Evolutionary conservation across 768 basidiomycete genomes (phyloP).

Genomic region (Amylocystis lapponica): DNA sequence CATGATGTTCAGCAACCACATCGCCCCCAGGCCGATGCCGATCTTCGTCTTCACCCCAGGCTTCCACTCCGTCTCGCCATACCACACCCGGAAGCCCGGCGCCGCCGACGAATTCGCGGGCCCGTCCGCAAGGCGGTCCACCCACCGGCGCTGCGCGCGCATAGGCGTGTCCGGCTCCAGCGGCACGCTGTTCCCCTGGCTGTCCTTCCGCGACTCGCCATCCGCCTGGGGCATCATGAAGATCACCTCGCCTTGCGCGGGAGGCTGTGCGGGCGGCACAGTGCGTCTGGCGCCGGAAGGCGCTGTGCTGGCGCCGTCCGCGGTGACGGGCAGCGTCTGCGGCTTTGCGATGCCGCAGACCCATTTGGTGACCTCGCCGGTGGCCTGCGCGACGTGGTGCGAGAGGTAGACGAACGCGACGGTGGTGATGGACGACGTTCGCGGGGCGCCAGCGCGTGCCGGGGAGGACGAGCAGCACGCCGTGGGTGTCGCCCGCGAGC

Average conservation of each 20-base stretch:
- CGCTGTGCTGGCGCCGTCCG: conserved; percentile 4
- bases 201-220: conserved; percentile 14
- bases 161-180: conserved; percentile 35
- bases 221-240: conserved; percentile 17
- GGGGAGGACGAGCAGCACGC: conserved; percentile 73
- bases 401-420: conserved; percentile 77
- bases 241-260: conserved; percentile 19
- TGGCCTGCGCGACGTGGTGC: conserved; percentile 71
- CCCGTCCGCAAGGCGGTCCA: conserved; percentile 43
- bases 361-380: conserved; percentile 59
- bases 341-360: conserved; percentile 38
- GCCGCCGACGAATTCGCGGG: conserved; percentile 16
- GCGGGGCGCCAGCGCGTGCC: conserved; percentile 66
- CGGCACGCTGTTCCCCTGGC: conserved; percentile 26
- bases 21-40: conserved; percentile 33
- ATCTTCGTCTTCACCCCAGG: conserved; percentile 40
- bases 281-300: background rate
- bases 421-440: conserved; percentile 73
- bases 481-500: conserved; percentile 81
- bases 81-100: conserved; percentile 27
- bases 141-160: conserved; percentile 39
- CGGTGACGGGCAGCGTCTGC: conserved; percentile 14
- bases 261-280: conserved; percentile 1
- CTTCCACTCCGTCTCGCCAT: conserved; percentile 25
- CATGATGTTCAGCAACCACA: conserved; percentile 65